Base-by-base conservation (phyloP, 208 protist species). In the Leptomonas pyrrhocoris region DNA sequence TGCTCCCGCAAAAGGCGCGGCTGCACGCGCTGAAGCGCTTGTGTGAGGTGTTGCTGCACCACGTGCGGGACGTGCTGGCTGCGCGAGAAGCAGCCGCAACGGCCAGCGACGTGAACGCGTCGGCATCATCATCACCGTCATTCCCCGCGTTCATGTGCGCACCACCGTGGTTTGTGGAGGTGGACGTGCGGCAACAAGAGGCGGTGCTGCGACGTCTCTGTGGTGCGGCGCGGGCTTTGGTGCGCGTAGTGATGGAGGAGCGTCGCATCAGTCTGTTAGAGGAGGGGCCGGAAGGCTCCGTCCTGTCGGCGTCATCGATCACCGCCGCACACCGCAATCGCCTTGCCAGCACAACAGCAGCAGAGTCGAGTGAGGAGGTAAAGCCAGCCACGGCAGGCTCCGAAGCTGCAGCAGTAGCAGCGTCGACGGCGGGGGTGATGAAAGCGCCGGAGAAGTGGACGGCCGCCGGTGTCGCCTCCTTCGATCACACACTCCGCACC, bases 1-100 rank as follows among this genome's bases (percentile, higher is more conserved):
- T 96, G 59, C 69, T 96, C 34, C 81, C 84, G 23, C 88, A 96
- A 28, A 96, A 93, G 62, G 77, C 88, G 12, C 86, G 91, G 4
- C 60, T 96, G 49, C 91, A 96, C 83, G 46, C 77, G 19, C 59
- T 96, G n/a, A 91, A 92, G 64, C 31, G 60, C 16, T 57, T 88
- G 58, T 91, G 82, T 57, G 84, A 89, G 38, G 19, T 76, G n/a
- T 69, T 94, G 7, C 74, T 92, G 19, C 74, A 82, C 31, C 59
- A 87, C 54, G 70, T 45, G 16, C 63, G 77, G 48, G 28, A 53
- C n/a, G 38, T 61, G 38, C 55, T 59, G 53, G 50, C 55, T 51
- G 45, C 31, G 3, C 18, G 23, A 13, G 60, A 53, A 21, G 60
- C 46, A 12, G 60, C 28, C 3, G 18, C n/a, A 27, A 30, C 1